phyloP scores from a whole-genome alignment of 140 eudicot genomes.

The Ambrosia hybrid region DNA sequence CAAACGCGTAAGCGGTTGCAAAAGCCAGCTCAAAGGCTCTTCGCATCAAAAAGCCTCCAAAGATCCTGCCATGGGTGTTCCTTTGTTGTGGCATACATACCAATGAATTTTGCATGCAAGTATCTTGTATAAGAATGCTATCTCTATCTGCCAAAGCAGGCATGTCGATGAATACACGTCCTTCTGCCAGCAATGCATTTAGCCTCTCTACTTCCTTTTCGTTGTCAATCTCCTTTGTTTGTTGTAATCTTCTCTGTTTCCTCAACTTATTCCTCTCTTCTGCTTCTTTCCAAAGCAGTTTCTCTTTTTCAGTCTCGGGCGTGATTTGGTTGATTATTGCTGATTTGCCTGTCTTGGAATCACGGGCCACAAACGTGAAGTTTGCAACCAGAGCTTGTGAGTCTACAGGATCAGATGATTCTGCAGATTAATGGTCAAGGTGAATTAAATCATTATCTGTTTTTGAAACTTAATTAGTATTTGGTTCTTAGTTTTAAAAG shows the following conservation, averaged over 20 bases:
- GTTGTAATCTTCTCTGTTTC: constrained; percentile 51
- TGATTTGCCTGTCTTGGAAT: constrained; percentile 74
- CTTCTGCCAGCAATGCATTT: constrained; percentile 69
- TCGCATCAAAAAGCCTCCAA: constrained; percentile 93
- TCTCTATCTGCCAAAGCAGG: constrained; percentile 95
- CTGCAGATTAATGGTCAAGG: constrained; percentile 40
- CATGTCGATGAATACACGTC: constrained; percentile 84
- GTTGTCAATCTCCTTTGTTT: constrained; percentile 43
- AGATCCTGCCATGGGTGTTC: constrained; percentile 88
- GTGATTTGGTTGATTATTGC: constrained; percentile 61
- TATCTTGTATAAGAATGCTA: constrained; percentile 80
- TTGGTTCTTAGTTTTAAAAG: background rate
- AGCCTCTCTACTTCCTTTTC: constrained; percentile 50
- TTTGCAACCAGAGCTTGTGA: constrained; percentile 72
- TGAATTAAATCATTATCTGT: background rate
- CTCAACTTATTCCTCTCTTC: constrained; percentile 73
- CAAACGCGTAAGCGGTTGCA: constrained; percentile 94
- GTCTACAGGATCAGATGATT: constrained; percentile 39
- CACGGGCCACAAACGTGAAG: constrained; percentile 96
- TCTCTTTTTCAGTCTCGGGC: constrained; percentile 75
- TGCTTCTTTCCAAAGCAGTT: constrained; percentile 74
- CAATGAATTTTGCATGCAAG: constrained; percentile 77
- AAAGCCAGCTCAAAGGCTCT: constrained; percentile 89
- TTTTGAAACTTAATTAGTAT: background rate
- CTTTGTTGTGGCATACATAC: constrained; percentile 96